Evolutionary conservation across 306 rosid species (phyloP).

Genomic region (Trifolium dubium): DNA sequence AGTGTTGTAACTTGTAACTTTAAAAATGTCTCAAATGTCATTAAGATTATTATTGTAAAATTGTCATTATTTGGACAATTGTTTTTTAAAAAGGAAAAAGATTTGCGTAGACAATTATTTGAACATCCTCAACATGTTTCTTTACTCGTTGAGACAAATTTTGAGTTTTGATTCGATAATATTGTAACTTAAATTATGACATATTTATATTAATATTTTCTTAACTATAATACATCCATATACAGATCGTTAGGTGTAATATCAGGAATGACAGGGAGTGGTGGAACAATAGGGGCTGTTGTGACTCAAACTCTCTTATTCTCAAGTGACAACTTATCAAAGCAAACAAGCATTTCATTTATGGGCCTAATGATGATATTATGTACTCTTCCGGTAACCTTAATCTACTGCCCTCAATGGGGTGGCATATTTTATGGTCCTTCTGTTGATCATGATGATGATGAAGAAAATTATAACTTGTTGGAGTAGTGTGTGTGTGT

Average conservation of each 20-base stretch:
- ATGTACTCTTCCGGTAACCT: constrained; percentile 49
- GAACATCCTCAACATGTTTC: no score
- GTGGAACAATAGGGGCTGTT: constrained; percentile 67
- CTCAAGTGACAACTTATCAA: constrained; percentile 47
- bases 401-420: constrained; percentile 55
- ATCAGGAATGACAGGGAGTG: constrained; percentile 72
- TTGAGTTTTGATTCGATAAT: no score
- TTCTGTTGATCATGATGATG: constrained; percentile 23
- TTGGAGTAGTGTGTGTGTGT: no score
- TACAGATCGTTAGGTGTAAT: constrained; percentile 68
- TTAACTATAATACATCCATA: background rate
- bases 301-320: constrained; percentile 58
- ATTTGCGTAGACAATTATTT: no score
- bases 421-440: constrained; percentile 67
- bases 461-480: constrained; percentile 35
- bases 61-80: no score
- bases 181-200: no score
- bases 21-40: no score
- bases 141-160: no score
- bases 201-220: no score
- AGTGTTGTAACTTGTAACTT: no score
- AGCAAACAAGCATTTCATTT: constrained; percentile 59
- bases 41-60: no score
- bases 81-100: no score
- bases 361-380: constrained; percentile 58